Evolutionary conservation across 2,329 filamentous ascomycete genomes (phyloP), one percentile per base, ranked within the genome.

Genomic region (Daldinia eschscholtzii): DNA sequence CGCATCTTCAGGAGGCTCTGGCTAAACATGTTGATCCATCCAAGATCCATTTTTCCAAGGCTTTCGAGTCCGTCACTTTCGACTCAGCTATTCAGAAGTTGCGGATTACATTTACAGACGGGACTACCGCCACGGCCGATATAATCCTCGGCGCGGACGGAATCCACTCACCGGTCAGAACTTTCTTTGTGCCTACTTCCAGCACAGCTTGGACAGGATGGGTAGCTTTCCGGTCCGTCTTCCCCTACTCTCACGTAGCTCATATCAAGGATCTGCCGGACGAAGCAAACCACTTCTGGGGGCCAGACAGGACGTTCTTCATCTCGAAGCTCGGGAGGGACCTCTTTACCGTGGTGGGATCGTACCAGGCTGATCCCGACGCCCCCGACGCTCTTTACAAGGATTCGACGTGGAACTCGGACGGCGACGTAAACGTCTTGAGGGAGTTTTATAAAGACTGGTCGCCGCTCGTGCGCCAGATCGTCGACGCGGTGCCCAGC

Each of bases 91-190:
- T 67, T 2, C 67, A 72, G n/a, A 75, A 75, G 46, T 72, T 79
- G 1, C 75, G 81, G 0, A 74, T 87, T 0, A 72, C 72, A 28
- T 88, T 88, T 70, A 76, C 80, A n/a, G 86, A 88, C 71, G 84
- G 83, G 5, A 81, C 79, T 0, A 78, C 74, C 2, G 78, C 78
- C 0, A 73, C 75, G 0, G 84, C 83, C 0, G 84, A 88, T 69
- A 74, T 87, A 44, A 72, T 87, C 26, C 79, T 88, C 15, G 86
- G 85, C 0, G 83, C 85, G 0, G 86, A 88, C 73, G 86, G 86
- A 42, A 83, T 88, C 53, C 83, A 84, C 71, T 86, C 84, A 20
- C 77, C 80, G 1, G 80, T 85, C 26, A 78, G 80, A 12, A 77
- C 76, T 26, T 81, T 81, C n/a, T 83, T 86, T 59, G 78, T 84